Evolutionary conservation across 345 rosid species (phyloP).

Genomic region (Laguncularia racemosa): DNA sequence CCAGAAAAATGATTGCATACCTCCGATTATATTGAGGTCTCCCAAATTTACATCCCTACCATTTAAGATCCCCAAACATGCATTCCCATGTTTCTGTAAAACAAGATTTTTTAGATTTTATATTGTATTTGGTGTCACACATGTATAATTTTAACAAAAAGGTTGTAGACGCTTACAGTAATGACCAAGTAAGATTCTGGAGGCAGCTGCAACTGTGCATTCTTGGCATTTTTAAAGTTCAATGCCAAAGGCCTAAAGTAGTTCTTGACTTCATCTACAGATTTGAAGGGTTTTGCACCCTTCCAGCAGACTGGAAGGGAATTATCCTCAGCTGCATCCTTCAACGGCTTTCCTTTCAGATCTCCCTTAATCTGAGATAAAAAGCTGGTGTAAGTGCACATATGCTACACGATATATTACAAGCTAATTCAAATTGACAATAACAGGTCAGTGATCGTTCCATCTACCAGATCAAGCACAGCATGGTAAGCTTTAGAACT

Average conservation of each 20-base stretch:
- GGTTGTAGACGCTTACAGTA: conserved; percentile 36
- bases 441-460: not conserved
- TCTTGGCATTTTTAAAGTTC: conserved; percentile 38
- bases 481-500: conserved; percentile 37
- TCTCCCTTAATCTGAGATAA: conserved; percentile 32
- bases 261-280: conserved; percentile 36
- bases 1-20: conserved; percentile 19
- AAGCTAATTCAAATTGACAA: not conserved
- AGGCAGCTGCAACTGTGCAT: conserved; percentile 43
- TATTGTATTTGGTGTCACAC: no score
- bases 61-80: conserved; percentile 75
- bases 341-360: conserved; percentile 42
- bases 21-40: conserved; percentile 52
- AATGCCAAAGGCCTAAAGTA: conserved; percentile 55
- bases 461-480: conserved; percentile 49
- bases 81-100: conserved; percentile 59
- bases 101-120: not conserved
- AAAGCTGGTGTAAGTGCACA: not conserved
- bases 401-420: conserved; percentile 7
- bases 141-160: not conserved
- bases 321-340: conserved; percentile 39
- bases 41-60: conserved; percentile 53
- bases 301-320: conserved; percentile 87
- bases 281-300: conserved; percentile 46
- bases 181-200: conserved; percentile 75